Base-by-base conservation (phyloP, 306 rosid species). In the Rosa lucieae region DNA sequence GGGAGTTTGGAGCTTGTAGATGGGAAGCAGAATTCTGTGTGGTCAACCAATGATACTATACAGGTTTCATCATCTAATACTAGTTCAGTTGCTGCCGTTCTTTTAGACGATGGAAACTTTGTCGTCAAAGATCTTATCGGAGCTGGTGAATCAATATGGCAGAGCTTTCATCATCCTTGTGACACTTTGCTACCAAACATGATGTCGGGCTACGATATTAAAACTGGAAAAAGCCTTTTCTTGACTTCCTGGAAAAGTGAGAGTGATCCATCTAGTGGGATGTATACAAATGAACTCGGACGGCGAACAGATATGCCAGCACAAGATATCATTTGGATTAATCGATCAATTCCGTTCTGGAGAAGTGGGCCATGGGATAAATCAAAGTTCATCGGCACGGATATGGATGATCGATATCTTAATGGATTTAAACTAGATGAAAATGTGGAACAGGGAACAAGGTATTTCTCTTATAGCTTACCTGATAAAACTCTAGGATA, bases 321-420 rank as follows among this genome's bases (percentile, higher is more conserved):
- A 15, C 88, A 89, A 59, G 73, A 77, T 8, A 61, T 84, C 37
- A 21, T 88, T 2, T 79, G 89, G 93, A 14, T 39, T 10, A 56
- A 56, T 29, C 29, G 29, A 20, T 76, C 82, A 66, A 68, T 10
- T 1, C 85, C 85, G 13, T 77, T 26, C 66, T 85, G 87, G 90
- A 80, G 92, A 44, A 85, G 82, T 56, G 94, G 94, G 46, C 90
- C 88, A 5, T 90, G 94, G 92, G 88, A 86, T 56, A 77, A 81
- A 21, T 48, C 82, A 11, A 40, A 70, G 77, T 90, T 85, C 59
- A 69, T 83, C 3, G 94, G 94, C 14, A 1, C 84, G 3, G 4
- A n/a, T 0, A 83, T 84, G 87, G 10, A 80, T 65, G 20, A 82
- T 3, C 80, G 49, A 26, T 88, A 80, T 78, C 23, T 62, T 7